Base-by-base conservation (phyloP, 116 monocot species). In the Trichopus zeylanicus region DNA sequence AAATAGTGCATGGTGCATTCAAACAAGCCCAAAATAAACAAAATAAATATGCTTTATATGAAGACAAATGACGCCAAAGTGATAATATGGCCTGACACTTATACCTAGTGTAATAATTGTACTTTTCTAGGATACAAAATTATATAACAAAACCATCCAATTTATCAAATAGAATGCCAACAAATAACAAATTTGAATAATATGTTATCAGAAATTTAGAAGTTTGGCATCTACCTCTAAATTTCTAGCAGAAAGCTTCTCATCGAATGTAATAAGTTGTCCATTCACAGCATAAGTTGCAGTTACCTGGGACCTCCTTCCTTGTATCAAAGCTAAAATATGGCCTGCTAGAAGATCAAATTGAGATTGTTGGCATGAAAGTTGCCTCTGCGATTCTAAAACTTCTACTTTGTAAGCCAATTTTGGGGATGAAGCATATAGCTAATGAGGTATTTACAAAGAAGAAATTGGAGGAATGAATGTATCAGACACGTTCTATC, bases 321-420 rank as follows among this genome's bases (percentile, higher is more conserved):
- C 97, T 71, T 90, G 90, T 64, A 84, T 77, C 61, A 97, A 75
- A 75, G 87, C 19, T 47, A 91, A 90, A 74, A 78, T 70, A 67
- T 97, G 84, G 65, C 73, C 68, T 39, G 70, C 79, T 68, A 97
- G 81, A 54, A 97, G 67, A 76, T 90, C 87, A 73, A 79, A 87
- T 29, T 84, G 87, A 57, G 77, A 73, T 46, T 97, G 90, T 39
- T 87, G 76, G 8, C 79, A 70, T 47, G 57, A 64, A 56, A 97
- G 79, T 47, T 97, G 87, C 64, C 84, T 97, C 73, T 97, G 86
- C 67, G 87, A 75, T 68, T 90, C 79, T 46, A 84, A 30, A 78
- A 68, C 73, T 79, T 91, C 97, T 55, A 75, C 84, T 77, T 87
- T 90, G 37, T 77, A 89, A 11, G 84, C 77, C 27, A 83, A 53